A percentile compares a stretch with the other conserved stretches of the same genome.
Evolutionary conservation across 2,329 filamentous ascomycete species (phyloP).

Genomic region (Penicillium sp.): DNA sequence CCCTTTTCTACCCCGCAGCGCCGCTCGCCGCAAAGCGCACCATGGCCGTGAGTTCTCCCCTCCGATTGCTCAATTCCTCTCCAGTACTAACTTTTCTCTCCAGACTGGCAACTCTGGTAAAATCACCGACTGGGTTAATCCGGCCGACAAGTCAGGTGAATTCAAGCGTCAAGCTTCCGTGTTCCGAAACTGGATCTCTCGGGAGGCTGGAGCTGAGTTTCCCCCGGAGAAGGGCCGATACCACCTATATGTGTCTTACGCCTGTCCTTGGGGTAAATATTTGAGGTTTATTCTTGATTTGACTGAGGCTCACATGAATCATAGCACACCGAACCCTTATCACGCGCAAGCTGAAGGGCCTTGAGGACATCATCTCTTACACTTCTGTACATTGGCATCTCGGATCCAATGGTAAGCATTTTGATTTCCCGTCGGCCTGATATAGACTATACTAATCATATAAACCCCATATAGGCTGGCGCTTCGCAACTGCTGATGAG

Average conservation of each 20-base stretch:
- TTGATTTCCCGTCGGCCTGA: neutral
- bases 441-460: neutral
- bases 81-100: neutral
- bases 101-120: conserved; percentile 45
- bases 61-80: neutral
- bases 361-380: conserved; percentile 79
- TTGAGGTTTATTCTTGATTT: neutral
- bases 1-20: conserved; percentile 28
- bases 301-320: neutral
- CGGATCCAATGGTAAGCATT: conserved; percentile 60
- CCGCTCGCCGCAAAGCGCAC: conserved; percentile 26
- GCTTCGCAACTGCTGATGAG: conserved; percentile 73
- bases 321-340: conserved; percentile 86
- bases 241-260: conserved; percentile 93
- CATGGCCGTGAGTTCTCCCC: conserved; percentile 39
- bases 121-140: conserved; percentile 85
- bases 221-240: conserved; percentile 88
- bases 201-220: conserved; percentile 72
- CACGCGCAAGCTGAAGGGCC: conserved; percentile 84
- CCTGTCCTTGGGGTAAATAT: conserved; percentile 78
- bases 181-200: conserved; percentile 82
- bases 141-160: conserved; percentile 79
- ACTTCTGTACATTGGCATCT: conserved; percentile 96
- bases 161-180: conserved; percentile 87
- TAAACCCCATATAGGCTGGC: conserved; percentile 66